Base-by-base conservation (phyloP, 2,329 filamentous ascomycete genomes). In the Diplodia intermedia region DNA sequence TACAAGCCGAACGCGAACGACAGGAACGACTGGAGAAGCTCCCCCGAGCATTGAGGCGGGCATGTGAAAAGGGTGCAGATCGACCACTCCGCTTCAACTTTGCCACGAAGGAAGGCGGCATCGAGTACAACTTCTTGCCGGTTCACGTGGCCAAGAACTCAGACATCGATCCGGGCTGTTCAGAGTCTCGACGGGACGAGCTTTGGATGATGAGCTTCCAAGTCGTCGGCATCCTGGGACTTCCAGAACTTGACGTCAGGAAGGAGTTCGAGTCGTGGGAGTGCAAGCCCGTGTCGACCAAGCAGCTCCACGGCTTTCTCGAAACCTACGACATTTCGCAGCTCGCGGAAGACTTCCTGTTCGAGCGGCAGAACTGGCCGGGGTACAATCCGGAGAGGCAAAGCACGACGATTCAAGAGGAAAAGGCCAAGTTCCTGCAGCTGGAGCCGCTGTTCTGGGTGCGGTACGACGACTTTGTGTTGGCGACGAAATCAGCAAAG, bases 191-290 rank as follows among this genome's bases (percentile, higher is more conserved):
- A 70, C 18, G 72, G 11, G 71, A 75, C 20, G 56, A 76, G 67
- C 72, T 73, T 1, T 80, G 79, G 69, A 74, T 80, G 65, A 75
- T 77, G 70, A 78, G 77, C 6, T 80, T 79, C 69, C 78, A 80
- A 69, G 72, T 75, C 8, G 78, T 77, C 1, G 79, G 79, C 52
- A 78, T 81, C 52, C 78, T 81, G 9, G 79, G 79, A 11, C 73
- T 81, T 7, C 74, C 77, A 6, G 78, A 80, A 63, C 77, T 79
- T 9, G 78, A 80, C 63, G 72, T 80, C 12, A 72, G 75, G 23
- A 71, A 71, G 20, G 73, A 78, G n/a, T 71, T 71, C 40, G 65
- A 68, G 12, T 52, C 38, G 7, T 81, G 79, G 79, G 70, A 76
- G 14, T 78, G 75, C 50, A 76, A 76, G 43, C 71, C 73, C 2